A percentile compares a stretch with the other conserved stretches of the same genome.
Conservation (phyloP, 2,329 filamentous ascomycete genomes). For the Aspergillus fructus region DNA sequence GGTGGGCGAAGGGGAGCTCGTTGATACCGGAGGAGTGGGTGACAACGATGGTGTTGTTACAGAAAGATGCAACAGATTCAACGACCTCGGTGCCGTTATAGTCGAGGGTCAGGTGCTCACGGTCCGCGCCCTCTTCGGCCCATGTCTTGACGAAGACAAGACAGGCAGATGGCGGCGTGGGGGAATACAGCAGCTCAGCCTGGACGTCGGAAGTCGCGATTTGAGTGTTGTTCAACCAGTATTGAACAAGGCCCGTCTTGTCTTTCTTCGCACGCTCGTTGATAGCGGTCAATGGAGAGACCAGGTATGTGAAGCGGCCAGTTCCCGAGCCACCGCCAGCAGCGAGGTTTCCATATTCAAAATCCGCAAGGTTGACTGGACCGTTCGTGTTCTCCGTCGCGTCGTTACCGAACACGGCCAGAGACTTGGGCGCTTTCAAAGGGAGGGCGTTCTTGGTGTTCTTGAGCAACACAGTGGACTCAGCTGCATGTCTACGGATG, state of each 20-base stretch:
- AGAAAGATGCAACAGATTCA: slow-evolving; percentile 68
- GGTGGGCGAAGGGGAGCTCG: slow-evolving; percentile 63
- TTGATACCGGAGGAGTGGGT: slow-evolving; percentile 75
- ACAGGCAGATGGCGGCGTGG: slow-evolving; percentile 41
- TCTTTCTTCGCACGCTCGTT: slow-evolving; percentile 23
- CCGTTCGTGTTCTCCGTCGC: slow-evolving; percentile 38
- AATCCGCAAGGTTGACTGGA: slow-evolving; percentile 10
- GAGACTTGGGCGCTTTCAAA: slow-evolving; percentile 46
- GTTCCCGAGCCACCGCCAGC: slow-evolving; percentile 19
- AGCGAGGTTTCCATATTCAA: slow-evolving; percentile 19
- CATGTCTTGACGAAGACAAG: slow-evolving; percentile 83
- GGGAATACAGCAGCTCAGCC: slow-evolving; percentile 22
- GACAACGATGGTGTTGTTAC: slow-evolving; percentile 81
- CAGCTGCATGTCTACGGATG: slow-evolving; percentile 72
- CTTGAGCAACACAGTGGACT: slow-evolving; percentile 71
- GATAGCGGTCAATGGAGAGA: slow-evolving; percentile 30
- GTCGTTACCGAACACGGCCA: slow-evolving; percentile 53
- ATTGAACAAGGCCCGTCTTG: slow-evolving; percentile 21
- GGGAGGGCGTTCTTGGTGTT: slow-evolving; percentile 52
- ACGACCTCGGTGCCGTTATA: slow-evolving; percentile 82
- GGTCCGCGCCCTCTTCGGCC: slow-evolving; percentile 76
- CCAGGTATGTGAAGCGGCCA: slow-evolving; percentile 24
- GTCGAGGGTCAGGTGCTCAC: slow-evolving; percentile 56
- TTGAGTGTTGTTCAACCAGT: slow-evolving; percentile 21
- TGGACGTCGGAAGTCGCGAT: slow-evolving; percentile 8